A percentile compares a stretch with the other conserved stretches of the same genome.
Conservation (phyloP, 2,329 filamentous ascomycete species). For the Setomelanomma holmii region DNA sequence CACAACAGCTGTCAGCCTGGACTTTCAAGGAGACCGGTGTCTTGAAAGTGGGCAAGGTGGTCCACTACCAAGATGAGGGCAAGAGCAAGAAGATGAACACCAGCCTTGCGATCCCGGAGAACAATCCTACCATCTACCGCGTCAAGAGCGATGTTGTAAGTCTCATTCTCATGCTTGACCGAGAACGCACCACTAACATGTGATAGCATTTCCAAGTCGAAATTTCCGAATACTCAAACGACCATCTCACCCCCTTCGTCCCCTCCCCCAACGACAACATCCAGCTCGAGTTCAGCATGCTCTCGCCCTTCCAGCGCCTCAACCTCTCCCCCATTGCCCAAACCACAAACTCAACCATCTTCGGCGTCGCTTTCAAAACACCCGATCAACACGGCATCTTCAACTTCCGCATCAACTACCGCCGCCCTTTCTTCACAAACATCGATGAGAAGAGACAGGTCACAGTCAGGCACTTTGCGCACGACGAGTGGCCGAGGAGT, state of each 20-base stretch:
- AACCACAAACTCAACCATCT: slow-evolving; percentile 74
- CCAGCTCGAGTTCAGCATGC: slow-evolving; percentile 98
- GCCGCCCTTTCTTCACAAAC: slow-evolving; percentile 87
- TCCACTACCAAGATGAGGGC: slow-evolving; percentile 72
- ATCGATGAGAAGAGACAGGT: slow-evolving; percentile 95
- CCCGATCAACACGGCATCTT: slow-evolving; percentile 99
- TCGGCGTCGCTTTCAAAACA: slow-evolving; percentile 76
- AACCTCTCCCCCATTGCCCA: slow-evolving; percentile 66
- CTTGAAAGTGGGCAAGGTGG: slow-evolving; percentile 79
- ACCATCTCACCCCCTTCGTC: slow-evolving; percentile 77
- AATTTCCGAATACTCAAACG: slow-evolving; percentile 81
- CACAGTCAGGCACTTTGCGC: slow-evolving; percentile 93
- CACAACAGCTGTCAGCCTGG: slow-evolving; percentile 87
- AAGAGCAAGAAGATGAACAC: slow-evolving; percentile 56
- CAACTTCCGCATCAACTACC: slow-evolving; percentile 97
- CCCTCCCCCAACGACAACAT: slow-evolving; percentile 74
- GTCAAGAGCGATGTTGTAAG: slow-evolving; percentile 96
- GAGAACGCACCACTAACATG: slow-evolving; percentile 12
- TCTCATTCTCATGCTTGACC: slow-evolving; percentile 35
- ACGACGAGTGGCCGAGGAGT: slow-evolving; percentile 94
- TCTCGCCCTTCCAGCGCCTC: slow-evolving; percentile 94
- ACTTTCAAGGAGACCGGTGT: slow-evolving; percentile 94
- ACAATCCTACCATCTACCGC: slow-evolving; percentile 89
- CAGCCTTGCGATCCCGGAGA: slow-evolving; percentile 50
- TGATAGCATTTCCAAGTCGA: slow-evolving; percentile 82